Conservation (phyloP, 192 early-diverging fungal species). For the Helicostylum pulchrum region DNA sequence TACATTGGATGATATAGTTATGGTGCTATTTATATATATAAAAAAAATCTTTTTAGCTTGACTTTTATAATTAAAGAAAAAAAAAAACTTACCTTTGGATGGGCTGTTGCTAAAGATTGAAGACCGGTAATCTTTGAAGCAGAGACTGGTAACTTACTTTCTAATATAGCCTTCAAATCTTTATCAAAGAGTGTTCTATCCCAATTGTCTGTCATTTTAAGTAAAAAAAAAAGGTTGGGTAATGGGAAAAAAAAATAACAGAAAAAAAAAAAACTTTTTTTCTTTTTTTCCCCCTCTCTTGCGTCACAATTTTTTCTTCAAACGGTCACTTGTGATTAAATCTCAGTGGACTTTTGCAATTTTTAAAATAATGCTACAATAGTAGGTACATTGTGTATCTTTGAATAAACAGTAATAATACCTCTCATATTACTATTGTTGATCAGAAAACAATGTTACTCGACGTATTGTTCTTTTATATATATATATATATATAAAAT, state of each 20-base stretch:
- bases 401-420: too few relatives aligned
- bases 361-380: too few relatives aligned
- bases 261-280: conserved; percentile 4
- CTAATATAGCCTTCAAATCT: conserved; percentile 30
- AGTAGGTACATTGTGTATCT: too few relatives aligned
- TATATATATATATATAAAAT: too few relatives aligned
- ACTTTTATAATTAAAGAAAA: neutral
- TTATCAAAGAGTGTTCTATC: conserved; percentile 34
- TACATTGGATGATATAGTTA: conserved; percentile 47
- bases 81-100: conserved; percentile 26
- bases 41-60: neutral
- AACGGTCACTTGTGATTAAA: too few relatives aligned
- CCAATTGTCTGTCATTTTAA: conserved; percentile 18
- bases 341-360: too few relatives aligned
- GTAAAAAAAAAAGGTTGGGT: neutral
- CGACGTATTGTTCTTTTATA: too few relatives aligned
- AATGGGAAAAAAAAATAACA: neutral
- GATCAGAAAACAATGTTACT: too few relatives aligned
- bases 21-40: too few relatives aligned
- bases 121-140: conserved; percentile 34
- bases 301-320: too few relatives aligned
- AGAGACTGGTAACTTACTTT: conserved; percentile 31
- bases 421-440: too few relatives aligned
- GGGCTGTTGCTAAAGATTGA: conserved; percentile 24
- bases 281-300: too few relatives aligned